Percentiles rank a stretch among this genome's conserved stretches.
These are phyloP conservation scores for Fusarium sp. DNA, from an alignment of 2,329 filamentous ascomycete genomes.

Conservation along the genomic window DNA sequence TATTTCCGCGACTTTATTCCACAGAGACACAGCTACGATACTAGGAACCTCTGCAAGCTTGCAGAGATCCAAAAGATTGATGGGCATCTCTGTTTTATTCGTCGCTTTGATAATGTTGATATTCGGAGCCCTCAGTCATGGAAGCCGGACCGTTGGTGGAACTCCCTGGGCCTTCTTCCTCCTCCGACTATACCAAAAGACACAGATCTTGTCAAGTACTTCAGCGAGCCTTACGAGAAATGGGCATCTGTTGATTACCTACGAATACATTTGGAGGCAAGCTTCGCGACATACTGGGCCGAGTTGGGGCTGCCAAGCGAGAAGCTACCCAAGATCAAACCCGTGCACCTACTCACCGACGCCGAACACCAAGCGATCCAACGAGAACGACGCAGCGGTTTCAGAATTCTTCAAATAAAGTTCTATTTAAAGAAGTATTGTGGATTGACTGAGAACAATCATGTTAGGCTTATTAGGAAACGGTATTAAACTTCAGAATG, in stretches of 20 bases:
- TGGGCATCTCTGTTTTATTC: accelerated
- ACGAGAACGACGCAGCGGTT: neutral
- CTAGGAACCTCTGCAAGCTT: neutral
- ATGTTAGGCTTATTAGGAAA: neutral
- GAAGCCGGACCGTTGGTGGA: neutral
- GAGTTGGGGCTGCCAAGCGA: neutral
- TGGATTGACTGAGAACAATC: neutral
- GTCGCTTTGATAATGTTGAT: neutral
- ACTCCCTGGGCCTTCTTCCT: accelerated
- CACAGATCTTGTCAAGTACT: neutral
- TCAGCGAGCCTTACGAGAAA: neutral
- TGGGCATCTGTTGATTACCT: neutral
- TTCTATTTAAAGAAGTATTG: no score
- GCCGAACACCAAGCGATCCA: neutral
- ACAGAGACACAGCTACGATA: neutral
- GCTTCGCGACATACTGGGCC: neutral
- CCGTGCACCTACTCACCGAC: neutral
- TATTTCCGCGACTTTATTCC: neutral
- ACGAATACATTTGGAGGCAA: no score
- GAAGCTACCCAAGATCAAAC: neutral
- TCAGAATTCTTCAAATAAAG: neutral
- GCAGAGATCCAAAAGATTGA: neutral
- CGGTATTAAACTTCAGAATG: neutral
- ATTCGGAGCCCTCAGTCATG: neutral
- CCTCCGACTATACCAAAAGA: neutral